These are phyloP conservation scores for Fomitopsis pinicola DNA, from an alignment of 1,284 basidiomycete species.

Conservation along the genomic window DNA sequence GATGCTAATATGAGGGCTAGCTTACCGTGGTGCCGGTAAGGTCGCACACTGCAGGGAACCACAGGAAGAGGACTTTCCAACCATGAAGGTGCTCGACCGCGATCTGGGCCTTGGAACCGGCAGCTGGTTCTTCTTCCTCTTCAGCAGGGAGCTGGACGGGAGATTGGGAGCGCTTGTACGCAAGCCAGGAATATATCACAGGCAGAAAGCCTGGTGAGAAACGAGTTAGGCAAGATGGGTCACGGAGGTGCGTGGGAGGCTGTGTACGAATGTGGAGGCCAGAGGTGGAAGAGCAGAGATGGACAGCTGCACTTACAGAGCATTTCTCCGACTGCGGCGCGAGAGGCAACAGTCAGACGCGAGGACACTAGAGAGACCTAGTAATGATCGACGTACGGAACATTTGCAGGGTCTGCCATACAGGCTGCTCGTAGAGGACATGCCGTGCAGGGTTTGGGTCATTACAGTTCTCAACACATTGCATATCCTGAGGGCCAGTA, in stretches of 20 bases:
- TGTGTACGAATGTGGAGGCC: slow-evolving; percentile 8
- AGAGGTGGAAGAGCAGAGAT: slow-evolving; percentile 9
- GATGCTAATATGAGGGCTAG: slow-evolving; percentile 3
- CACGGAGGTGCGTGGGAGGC: slow-evolving; percentile 8
- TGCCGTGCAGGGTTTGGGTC: slow-evolving; percentile 50
- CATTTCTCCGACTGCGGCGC: slow-evolving; percentile 80
- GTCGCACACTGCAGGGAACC: slow-evolving; percentile 87
- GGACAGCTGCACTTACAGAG: slow-evolving; percentile 59
- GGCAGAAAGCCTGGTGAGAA: slow-evolving; percentile 70
- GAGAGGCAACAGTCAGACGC: slow-evolving; percentile 18
- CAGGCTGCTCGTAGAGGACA: slow-evolving; percentile 86
- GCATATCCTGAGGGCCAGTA: slow-evolving; percentile 67
- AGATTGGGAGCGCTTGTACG: slow-evolving; percentile 39
- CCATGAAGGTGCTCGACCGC: slow-evolving; percentile 49
- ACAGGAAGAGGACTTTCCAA: slow-evolving; percentile 71
- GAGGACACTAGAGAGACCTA: slow-evolving; percentile 17
- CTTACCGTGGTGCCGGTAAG: slow-evolving; percentile 83
- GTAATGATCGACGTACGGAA: slow-evolving; percentile 59
- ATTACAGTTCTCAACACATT: slow-evolving; percentile 89
- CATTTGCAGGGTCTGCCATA: slow-evolving; percentile 94
- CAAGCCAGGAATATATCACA: slow-evolving; percentile 66
- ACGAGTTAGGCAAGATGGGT: slow-evolving; percentile 24
- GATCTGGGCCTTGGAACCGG: slow-evolving; percentile 20
- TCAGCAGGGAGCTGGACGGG: slow-evolving; percentile 56
- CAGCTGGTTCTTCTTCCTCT: slow-evolving; percentile 35